Percentiles rank a stretch among this genome's conserved stretches.
Evolutionary conservation across 768 basidiomycete species (phyloP).

Genomic region (Xerocomellus intermedius): DNA sequence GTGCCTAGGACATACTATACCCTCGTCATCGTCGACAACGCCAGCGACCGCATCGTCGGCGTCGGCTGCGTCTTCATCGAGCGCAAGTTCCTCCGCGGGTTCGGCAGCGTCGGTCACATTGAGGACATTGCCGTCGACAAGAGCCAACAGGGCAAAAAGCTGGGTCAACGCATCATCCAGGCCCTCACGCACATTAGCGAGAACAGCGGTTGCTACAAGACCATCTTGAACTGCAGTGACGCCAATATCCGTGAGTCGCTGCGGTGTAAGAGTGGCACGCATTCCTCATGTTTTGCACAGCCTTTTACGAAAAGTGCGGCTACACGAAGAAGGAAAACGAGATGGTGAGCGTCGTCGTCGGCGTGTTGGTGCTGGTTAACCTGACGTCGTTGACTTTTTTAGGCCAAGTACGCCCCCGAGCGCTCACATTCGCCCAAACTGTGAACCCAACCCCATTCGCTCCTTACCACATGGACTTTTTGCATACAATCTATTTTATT

Average conservation of each 20-base stretch:
- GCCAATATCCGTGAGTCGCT: slow-evolving; percentile 80
- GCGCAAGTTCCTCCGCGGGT: slow-evolving; percentile 86
- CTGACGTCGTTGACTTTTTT: slow-evolving; percentile 4
- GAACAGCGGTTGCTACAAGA: slow-evolving; percentile 86
- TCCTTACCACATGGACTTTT: slow-evolving; percentile 11
- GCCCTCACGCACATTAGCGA: slow-evolving; percentile 84
- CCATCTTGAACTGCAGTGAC: slow-evolving; percentile 92
- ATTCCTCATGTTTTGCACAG: slow-evolving; percentile 41
- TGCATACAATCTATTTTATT: slow-evolving; percentile 4
- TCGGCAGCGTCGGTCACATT: slow-evolving; percentile 91
- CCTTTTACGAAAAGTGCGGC: slow-evolving; percentile 97
- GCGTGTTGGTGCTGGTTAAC: not conserved
- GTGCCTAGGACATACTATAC: slow-evolving; percentile 71
- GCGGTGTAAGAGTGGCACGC: slow-evolving; percentile 4
- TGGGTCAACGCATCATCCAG: slow-evolving; percentile 85
- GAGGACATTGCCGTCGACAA: slow-evolving; percentile 97
- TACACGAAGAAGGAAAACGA: slow-evolving; percentile 88
- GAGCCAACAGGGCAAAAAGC: slow-evolving; percentile 84
- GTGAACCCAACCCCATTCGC: slow-evolving; percentile 6
- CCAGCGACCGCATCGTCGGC: slow-evolving; percentile 76
- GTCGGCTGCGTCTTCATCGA: slow-evolving; percentile 86
- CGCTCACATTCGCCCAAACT: slow-evolving; percentile 20
- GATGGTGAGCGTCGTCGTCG: slow-evolving; percentile 57
- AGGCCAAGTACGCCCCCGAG: slow-evolving; percentile 63
- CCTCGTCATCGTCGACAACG: slow-evolving; percentile 77